Evolutionary conservation across 305 asterid species (phyloP).

Genomic region (Rubia tinctorum): DNA sequence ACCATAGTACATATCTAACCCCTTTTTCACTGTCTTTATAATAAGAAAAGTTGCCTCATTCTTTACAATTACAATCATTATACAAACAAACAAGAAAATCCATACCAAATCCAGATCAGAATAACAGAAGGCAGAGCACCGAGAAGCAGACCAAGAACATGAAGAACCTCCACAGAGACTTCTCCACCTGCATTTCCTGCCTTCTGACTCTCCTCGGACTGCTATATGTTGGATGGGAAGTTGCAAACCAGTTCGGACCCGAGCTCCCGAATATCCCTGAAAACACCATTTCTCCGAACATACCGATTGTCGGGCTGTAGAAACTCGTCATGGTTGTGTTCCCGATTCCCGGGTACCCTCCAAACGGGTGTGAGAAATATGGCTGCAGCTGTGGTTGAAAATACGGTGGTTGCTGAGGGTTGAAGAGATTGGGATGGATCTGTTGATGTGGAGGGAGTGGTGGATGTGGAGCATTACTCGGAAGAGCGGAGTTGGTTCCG

Average conservation of each 20-base stretch:
- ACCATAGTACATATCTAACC: slow-evolving; percentile 9
- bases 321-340: slow-evolving; percentile 36
- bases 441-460: slow-evolving; percentile 32
- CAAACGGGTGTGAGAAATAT: slow-evolving; percentile 31
- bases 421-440: slow-evolving; percentile 28
- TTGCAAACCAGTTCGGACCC: slow-evolving; percentile 31
- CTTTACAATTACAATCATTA: slow-evolving; percentile 33
- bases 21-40: slow-evolving; percentile 16
- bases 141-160: slow-evolving; percentile 70
- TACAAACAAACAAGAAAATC: slow-evolving; percentile 13
- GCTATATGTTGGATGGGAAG: slow-evolving; percentile 43
- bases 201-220: slow-evolving; percentile 78
- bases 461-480: slow-evolving; percentile 30
- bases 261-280: slow-evolving; percentile 55
- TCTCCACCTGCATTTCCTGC: slow-evolving; percentile 54
- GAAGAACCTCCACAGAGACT: slow-evolving; percentile 66
- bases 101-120: slow-evolving; percentile 29
- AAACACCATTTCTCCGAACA: slow-evolving; percentile 73
- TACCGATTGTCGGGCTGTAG: slow-evolving; percentile 47
- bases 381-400: slow-evolving; percentile 17
- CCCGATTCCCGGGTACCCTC: slow-evolving; percentile 37
- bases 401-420: slow-evolving; percentile 16
- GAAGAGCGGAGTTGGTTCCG: slow-evolving; percentile 21
- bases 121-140: slow-evolving; percentile 66
- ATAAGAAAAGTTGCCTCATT: slow-evolving; percentile 17